Evolutionary conservation across 176 grass and related monocot genomes (phyloP), one percentile per base, ranked within the genome.

Genomic region (Aegilops speltoides): DNA sequence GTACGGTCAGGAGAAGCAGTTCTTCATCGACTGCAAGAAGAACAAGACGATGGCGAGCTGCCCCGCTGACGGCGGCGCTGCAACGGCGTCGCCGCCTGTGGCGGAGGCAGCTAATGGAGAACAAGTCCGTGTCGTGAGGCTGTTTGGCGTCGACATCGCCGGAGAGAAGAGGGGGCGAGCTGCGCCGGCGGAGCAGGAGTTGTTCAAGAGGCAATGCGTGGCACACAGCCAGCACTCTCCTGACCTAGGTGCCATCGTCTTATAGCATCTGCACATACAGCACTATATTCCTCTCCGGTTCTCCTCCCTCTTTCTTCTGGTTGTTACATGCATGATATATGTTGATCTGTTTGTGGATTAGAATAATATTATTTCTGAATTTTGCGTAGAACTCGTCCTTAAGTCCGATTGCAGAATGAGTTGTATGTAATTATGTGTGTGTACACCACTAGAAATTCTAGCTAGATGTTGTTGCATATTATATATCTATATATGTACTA

Each of bases 21-120:
- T 95, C 79, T 90, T 93, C 63, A 95, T 95, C 82, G 88, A 95
- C 91, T 95, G 91, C 85, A 95, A 91, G 90, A 81, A 78, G 81
- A 89, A 8, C 10, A 72, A 46, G 52, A 32, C 50, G 40, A 15
- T 33, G 1, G 36, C 38, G 2, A 26, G 23, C 54, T 63, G 46
- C 38, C 16, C 36, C 59, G 52, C 34, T 11, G 41, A 33, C 7
- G 64, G 5, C 11, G 46, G 43, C 23, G 34, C 28, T 6, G 68
- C 50, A 24, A 3, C 22, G 36, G 34, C 20, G 36, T 52, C 77
- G 0, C 76, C 66, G 6, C 4, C 15, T 5, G 24, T 5, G 20
- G 43, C 25, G 10, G 81, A 80, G 28, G 38, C 54, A 8, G 12
- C 65, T 2, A 86, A 45, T 10, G 69, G 85, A 65, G 77, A 37